Base-by-base conservation (phyloP, 352 stramenopile genomes). In the Pythium brassicae region DNA sequence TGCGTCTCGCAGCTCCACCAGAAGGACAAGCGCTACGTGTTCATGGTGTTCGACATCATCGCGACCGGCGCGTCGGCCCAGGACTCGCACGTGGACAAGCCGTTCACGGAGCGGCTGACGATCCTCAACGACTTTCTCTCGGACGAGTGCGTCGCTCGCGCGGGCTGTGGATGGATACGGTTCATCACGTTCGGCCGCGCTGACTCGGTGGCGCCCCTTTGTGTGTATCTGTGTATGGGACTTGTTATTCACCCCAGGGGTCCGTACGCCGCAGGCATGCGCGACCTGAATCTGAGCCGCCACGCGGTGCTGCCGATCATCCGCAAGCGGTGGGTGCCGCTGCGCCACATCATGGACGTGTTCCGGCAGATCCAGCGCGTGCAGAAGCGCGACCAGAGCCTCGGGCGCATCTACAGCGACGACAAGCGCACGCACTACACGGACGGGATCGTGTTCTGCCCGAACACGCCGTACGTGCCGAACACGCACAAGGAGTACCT, bases 21-120 rank as follows among this genome's bases (percentile, higher is more conserved):
- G 39, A 88, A 85, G 29, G 76, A 88, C 19, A 89, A 88, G 63
- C 77, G 82, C 7, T 92, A 83, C 59, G 81, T 95, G 46, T 97
- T 95, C 50, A 94, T 97, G 70, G 86, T 74, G 6, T 97, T 97
- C 53, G 88, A 97, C 57, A 94, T 96, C 55, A 90, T 97, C 34
- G 83, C 83, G 23, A 89, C 80, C 0, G 85, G 85, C 2, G 67
- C 78, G 19, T 85, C 76, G 1, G 63, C 68, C n/a, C 69, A 71
- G 17, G 78, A 89, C 53, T 91, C 82, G 11, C 82, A 91, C 49
- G 84, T 94, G 5, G 76, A 87, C 50, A 91, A 92, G 37, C 72
- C 76, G n/a, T 94, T 94, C 51, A 65, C 73, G 27, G 82, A 94
- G 57, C 84, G 84, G 0, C 68, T 94, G 15, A 69, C 76, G 40